These are phyloP conservation scores for Carallia brachiata DNA, from an alignment of 345 rosid genomes.

Conservation along the genomic window DNA sequence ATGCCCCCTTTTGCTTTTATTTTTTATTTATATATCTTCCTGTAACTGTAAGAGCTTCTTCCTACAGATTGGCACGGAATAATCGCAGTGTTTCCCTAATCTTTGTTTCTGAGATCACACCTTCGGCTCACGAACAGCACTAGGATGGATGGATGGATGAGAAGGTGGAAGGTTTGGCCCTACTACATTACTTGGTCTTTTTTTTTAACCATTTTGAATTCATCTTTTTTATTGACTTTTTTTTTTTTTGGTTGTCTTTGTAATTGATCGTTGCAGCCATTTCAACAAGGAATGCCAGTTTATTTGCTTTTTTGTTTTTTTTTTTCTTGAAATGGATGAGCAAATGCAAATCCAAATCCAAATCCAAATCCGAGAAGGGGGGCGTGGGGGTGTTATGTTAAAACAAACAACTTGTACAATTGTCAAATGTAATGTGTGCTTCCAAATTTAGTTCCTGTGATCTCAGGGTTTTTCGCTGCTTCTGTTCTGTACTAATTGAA, in stretches of 20 bases:
- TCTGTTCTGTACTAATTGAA: no score
- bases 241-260: no score
- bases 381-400: no score
- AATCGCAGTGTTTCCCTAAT: slow-evolving; percentile 71
- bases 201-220: slow-evolving; percentile 13
- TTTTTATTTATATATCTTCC: slow-evolving; percentile 20
- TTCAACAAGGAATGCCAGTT: slow-evolving; percentile 3
- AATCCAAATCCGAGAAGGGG: no score
- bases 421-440: no score
- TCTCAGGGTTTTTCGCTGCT: no score
- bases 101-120: slow-evolving; percentile 47
- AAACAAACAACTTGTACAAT: no score
- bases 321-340: no score
- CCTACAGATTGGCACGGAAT: slow-evolving; percentile 58
- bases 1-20: slow-evolving; percentile 36
- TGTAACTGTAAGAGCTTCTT: slow-evolving; percentile 53
- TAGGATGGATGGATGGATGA: not conserved
- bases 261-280: not conserved
- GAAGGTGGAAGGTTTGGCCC: slow-evolving; percentile 52
- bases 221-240: slow-evolving; percentile 15
- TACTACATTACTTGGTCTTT: slow-evolving; percentile 12
- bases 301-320: no score
- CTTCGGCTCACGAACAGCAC: slow-evolving; percentile 21
- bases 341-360: no score
- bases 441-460: no score